These are phyloP conservation scores for Colletotrichum sp. DNA, from an alignment of 2,329 filamentous ascomycete species.

Conservation along the genomic window DNA sequence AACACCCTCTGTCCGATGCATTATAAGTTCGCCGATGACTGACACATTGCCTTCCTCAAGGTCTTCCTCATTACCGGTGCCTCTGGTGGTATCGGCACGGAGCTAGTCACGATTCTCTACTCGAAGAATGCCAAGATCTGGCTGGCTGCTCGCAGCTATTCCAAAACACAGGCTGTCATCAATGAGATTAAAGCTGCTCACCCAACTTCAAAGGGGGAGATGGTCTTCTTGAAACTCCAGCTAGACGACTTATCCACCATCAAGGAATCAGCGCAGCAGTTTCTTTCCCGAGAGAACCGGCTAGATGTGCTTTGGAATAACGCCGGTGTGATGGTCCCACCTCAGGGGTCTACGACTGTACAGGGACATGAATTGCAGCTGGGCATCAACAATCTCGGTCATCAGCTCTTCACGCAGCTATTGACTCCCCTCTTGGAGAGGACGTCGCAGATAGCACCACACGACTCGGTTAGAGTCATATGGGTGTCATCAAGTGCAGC, in stretches of 20 bases:
- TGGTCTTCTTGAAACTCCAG: not conserved
- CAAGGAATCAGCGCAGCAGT: not conserved
- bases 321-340: not conserved
- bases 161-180: not conserved
- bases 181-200: not conserved
- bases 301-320: not conserved
- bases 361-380: not conserved
- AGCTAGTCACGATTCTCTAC: not conserved
- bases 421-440: fast-evolving
- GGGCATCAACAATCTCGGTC: not conserved
- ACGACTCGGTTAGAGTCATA: not conserved
- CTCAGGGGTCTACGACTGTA: not conserved
- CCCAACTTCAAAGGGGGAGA: not conserved
- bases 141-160: not conserved
- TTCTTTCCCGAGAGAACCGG: not conserved
- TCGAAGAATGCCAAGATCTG: not conserved
- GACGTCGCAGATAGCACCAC: fast-evolving
- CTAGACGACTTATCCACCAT: not conserved
- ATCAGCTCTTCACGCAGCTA: not conserved
- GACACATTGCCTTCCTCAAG: fast-evolving
- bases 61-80: not conserved
- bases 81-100: not conserved
- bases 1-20: fast-evolving
- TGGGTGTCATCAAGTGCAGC: not conserved
- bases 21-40: not conserved